A percentile compares a stretch with the other conserved stretches of the same genome.
These are phyloP conservation scores for Purpureocillium takamizusanense DNA, from an alignment of 2,329 filamentous ascomycete species.

Conservation along the genomic window DNA sequence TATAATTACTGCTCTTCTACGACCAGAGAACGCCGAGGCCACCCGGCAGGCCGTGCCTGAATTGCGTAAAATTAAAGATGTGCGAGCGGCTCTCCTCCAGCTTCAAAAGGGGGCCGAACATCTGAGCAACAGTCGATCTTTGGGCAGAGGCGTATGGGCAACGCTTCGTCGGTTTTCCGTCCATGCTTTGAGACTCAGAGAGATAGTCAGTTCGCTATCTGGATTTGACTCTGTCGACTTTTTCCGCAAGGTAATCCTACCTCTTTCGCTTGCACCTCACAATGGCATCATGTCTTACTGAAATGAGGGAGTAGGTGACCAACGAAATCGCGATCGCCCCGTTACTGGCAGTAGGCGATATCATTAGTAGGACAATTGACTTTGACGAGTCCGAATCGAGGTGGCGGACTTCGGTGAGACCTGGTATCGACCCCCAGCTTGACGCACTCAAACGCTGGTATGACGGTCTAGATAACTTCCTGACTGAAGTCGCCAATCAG, in stretches of 20 bases:
- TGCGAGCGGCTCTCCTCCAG: conserved; percentile 58
- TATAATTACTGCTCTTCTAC: conserved; percentile 58
- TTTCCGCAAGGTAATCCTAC: conserved; percentile 26
- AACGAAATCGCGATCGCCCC: too few species aligned
- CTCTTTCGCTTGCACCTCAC: too few species aligned
- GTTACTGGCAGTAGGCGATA: conserved; percentile 57
- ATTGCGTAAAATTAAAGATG: conserved; percentile 66
- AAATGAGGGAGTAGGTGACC: too few species aligned
- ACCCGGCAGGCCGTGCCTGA: conserved; percentile 48
- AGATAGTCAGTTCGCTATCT: conserved; percentile 34
- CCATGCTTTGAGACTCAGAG: conserved; percentile 59
- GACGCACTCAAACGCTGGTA: conserved; percentile 73
- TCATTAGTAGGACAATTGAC: conserved; percentile 68
- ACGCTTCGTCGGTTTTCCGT: conserved; percentile 64
- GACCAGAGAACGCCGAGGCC: conserved; percentile 53
- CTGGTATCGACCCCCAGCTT: conserved; percentile 63
- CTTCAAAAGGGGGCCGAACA: conserved; percentile 69
- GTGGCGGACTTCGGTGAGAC: conserved; percentile 62
- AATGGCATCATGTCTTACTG: too few species aligned
- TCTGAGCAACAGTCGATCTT: conserved; percentile 36
- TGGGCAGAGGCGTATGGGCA: conserved; percentile 63
- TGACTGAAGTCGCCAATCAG: conserved; percentile 58
- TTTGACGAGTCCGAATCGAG: conserved; percentile 67
- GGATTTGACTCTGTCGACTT: conserved; percentile 10
- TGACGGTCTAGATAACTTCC: conserved; percentile 64